phyloP scores from a whole-genome alignment of 2,329 filamentous ascomycete species.

The Teratosphaeria destructans region DNA sequence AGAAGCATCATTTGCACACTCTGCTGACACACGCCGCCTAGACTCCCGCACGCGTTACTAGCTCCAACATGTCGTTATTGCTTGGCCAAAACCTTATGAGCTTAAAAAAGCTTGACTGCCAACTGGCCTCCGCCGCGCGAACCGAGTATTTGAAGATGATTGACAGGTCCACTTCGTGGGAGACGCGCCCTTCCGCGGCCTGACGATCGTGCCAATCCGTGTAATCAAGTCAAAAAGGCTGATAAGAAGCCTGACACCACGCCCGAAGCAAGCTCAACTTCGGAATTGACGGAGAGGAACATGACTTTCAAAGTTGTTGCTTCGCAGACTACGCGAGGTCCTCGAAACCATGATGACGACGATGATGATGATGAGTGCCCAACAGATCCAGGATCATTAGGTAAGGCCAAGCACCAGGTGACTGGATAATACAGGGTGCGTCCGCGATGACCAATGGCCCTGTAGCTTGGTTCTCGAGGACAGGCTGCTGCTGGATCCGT shows the following conservation, averaged over 20 bases:
- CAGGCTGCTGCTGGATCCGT: too few species aligned
- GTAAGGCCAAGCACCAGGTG: too few species aligned
- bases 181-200: background rate
- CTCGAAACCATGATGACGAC: background rate
- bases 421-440: too few species aligned
- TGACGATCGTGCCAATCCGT: background rate
- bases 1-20: too few species aligned
- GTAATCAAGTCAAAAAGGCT: background rate
- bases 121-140: background rate
- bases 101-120: background rate
- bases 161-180: background rate
- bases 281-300: background rate
- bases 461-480: too few species aligned
- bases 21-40: background rate
- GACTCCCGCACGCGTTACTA: background rate
- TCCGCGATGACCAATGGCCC: too few species aligned
- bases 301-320: too few species aligned
- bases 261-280: background rate
- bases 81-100: background rate
- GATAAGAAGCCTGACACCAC: background rate
- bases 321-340: background rate
- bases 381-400: background rate
- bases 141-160: background rate
- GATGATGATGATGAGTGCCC: background rate
- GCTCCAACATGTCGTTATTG: background rate